Evolutionary conservation across 2,329 filamentous ascomycete genomes (phyloP), one percentile per base, ranked within the genome.

Genomic region (Thelonectria blattea): DNA sequence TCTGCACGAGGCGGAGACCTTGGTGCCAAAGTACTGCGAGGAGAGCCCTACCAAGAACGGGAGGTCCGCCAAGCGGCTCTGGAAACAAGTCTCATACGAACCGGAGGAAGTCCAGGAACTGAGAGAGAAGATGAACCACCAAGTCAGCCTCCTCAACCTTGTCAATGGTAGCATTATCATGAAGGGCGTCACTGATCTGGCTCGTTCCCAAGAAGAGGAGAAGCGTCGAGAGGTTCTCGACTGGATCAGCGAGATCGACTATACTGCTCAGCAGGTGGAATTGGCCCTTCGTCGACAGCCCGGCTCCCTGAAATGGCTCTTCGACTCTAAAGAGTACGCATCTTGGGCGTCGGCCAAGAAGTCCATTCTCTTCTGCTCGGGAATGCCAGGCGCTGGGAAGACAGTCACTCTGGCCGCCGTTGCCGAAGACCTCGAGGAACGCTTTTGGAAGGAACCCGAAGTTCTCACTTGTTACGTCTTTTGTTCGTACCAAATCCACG

Each of bases 351-450:
- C 34, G 5, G 8, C 5, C 3, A 39, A 3, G 12, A 4, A 10
- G 3, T 12, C 11, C 34, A 39, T 39, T 10, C 24, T 52, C 1
- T 52, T 52, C n/a, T 52, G 37, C 60, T 73, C 68, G 3, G 77
- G 78, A 0, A 63, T 65, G 2, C 62, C 64, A 1, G 61, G 62
- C 1, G 59, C 61, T 1, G 80, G 81, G 1, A 84, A 84, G 45
- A 69, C 65, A 0, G 58, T 69, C 1, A 41, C 70, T 12, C 39
- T 61, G 1, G 66, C 68, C 0, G 49, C 68, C 1, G 58, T 70
- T 0, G 30, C 67, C 2, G 59, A 69, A 0, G 39, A 71, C 1
- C 39, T 71, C 2, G 11, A 10, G 0, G 56, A 34, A 1, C 46
- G 39, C 4, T 74, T 74, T 32, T n/a, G 12, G 3, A 8, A 58